Conservation (phyloP, 164 flowering plant species). For the Nelumbo lutea region DNA sequence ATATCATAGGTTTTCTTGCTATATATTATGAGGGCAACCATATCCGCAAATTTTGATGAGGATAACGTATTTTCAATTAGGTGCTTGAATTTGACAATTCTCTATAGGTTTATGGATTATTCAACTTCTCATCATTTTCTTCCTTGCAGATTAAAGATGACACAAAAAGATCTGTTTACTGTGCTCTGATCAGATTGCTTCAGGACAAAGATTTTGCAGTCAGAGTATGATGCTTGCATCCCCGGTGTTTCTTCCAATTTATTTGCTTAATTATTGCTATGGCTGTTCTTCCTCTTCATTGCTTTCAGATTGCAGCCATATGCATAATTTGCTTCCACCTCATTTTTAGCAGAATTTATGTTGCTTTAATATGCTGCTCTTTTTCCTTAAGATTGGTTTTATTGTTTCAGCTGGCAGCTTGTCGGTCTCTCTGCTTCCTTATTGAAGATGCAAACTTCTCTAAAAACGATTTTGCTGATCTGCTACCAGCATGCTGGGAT, state of each 20-base stretch:
- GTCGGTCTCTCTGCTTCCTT: conserved; percentile 71
- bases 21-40: too few relatives aligned
- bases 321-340: not conserved
- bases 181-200: conserved; percentile 78
- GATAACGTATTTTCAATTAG: not conserved
- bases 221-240: conserved; percentile 45
- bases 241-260: not conserved
- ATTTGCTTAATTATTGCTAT: not conserved
- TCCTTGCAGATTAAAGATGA: conserved; percentile 78
- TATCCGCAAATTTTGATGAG: not conserved
- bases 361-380: not conserved
- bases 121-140: conserved; percentile 9
- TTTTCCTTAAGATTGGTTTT: conserved; percentile 7
- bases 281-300: not conserved
- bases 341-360: not conserved
- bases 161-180: conserved; percentile 69
- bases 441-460: conserved; percentile 84
- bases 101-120: not conserved
- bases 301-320: conserved; percentile 1
- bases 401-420: conserved; percentile 74
- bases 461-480: conserved; percentile 59
- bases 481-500: conserved; percentile 80
- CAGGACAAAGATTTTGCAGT: conserved; percentile 80
- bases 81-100: not conserved
- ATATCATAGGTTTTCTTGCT: not conserved